A percentile compares a stretch with the other conserved stretches of the same genome.
These are phyloP conservation scores for Stygiomarasmius scandens DNA, from an alignment of 1,284 basidiomycete species.

Conservation along the genomic window DNA sequence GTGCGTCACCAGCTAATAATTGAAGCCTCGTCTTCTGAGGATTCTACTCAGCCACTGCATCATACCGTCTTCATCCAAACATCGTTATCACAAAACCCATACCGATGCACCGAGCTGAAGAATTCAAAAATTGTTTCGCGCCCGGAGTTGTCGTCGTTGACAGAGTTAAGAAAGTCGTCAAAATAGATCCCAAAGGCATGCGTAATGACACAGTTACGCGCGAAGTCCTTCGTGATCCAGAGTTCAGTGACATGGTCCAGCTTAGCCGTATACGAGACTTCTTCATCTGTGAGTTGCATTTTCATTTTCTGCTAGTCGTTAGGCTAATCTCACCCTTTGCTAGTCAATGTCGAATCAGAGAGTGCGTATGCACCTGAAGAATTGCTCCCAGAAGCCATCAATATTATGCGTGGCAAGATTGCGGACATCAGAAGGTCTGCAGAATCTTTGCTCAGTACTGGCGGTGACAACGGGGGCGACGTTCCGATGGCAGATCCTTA, in stretches of 20 bases:
- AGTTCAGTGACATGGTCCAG: slow-evolving; percentile 87
- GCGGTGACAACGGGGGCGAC: slow-evolving; percentile 36
- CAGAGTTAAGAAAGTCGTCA: slow-evolving; percentile 51
- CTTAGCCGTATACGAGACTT: slow-evolving; percentile 89
- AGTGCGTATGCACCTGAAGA: slow-evolving; percentile 86
- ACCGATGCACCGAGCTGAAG: slow-evolving; percentile 64
- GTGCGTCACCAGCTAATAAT: slow-evolving; percentile 45
- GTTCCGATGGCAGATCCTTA: slow-evolving; percentile 40
- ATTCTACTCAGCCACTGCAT: slow-evolving; percentile 75
- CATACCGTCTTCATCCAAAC: slow-evolving; percentile 90
- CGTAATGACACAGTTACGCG: slow-evolving; percentile 91
- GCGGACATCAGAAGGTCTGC: slow-evolving; percentile 59
- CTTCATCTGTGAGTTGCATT: slow-evolving; percentile 79
- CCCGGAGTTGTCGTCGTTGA: slow-evolving; percentile 85
- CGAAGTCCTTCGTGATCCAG: slow-evolving; percentile 90
- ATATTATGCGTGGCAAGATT: slow-evolving; percentile 85
- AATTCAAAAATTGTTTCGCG: slow-evolving; percentile 89
- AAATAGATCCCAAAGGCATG: slow-evolving; percentile 65
- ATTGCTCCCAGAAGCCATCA: slow-evolving; percentile 83
- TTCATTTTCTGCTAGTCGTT: not conserved
- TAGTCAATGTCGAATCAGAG: slow-evolving; percentile 91
- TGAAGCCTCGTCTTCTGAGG: not conserved
- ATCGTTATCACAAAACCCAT: slow-evolving; percentile 81
- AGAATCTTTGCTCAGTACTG: slow-evolving; percentile 49
- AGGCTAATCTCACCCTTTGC: not conserved